Evolutionary conservation across 192 early-diverging fungal species (phyloP), one percentile per base, ranked within the genome.

Genomic region (Coemansia sp.): DNA sequence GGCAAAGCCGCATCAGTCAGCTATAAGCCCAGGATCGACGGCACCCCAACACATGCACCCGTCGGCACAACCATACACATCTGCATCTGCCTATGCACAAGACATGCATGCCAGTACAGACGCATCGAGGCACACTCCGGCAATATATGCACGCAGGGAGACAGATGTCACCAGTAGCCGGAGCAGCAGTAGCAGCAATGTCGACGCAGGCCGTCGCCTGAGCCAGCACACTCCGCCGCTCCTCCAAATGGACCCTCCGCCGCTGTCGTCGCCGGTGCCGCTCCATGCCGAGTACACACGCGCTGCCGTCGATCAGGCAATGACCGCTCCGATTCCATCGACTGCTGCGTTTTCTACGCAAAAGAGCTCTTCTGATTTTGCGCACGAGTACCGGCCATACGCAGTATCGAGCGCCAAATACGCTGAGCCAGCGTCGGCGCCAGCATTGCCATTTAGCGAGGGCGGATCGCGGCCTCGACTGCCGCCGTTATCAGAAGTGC

Each of bases 21-120:
- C 60, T 37, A 51, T 51, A 42, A 56, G 21, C 38, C 28, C 63
- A 49, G 64, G 76, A 73, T 79, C 76, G 71, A 57, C 76, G 48
- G 61, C 67, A 28, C 76, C 76, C 76, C 76, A 79, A 79, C 70
- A 58, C 38, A 68, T 73, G 71, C 71, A 73, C 46, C 52, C 58
- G 53, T 58, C 67, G 76, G 76, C 64, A 68, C 70, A 69, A 69
- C 64, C 70, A 47, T 63, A 70, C 64, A 54, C 55, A 49, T 63
- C 64, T 62, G 68, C 64, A 64, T 58, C 61, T 11, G 46, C 64
- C 21, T 61, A 79, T 66, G 70, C 71, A 44, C 42, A 52, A 10
- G 58, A 53, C 26, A 70, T 73, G 70, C 71, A 64, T 31, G 46
- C 63, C 60, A 66, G 63, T 58, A 46, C 52, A 17, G 55, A 58